A percentile compares a stretch with the other conserved stretches of the same genome.
Evolutionary conservation across 768 basidiomycete species (phyloP).

Genomic region (Leccinum truebloodii): DNA sequence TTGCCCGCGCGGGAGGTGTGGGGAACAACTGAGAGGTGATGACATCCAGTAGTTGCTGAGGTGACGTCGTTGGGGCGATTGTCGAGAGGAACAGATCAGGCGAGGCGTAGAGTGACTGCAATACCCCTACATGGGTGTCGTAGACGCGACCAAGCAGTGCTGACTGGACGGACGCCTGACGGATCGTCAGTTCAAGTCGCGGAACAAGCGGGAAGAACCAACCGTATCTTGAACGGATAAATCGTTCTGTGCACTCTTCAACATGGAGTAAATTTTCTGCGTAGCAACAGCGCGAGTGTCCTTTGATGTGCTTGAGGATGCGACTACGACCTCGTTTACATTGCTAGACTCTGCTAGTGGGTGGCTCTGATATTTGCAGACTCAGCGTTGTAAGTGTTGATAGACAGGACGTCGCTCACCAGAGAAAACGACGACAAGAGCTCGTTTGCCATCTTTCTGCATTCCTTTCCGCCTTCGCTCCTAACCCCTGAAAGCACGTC

Average conservation of each 20-base stretch:
- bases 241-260: conserved; percentile 22
- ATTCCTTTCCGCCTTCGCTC: conserved; percentile 29
- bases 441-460: conserved; percentile 49
- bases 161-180: conserved; percentile 56
- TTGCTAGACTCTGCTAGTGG: conserved; percentile 27
- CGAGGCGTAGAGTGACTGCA: conserved; percentile 66
- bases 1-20: conserved; percentile 48
- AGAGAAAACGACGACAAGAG: conserved; percentile 60
- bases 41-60: conserved; percentile 25
- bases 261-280: conserved; percentile 49
- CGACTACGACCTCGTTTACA: conserved; percentile 49
- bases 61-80: conserved; percentile 13
- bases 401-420: conserved; percentile 34
- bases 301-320: conserved; percentile 62
- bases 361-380: conserved; percentile 19
- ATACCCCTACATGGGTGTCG: conserved; percentile 60
- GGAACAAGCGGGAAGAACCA: not conserved
- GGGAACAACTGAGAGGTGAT: conserved; percentile 29
- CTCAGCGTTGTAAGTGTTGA: not conserved
- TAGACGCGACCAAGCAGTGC: conserved; percentile 69
- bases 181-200: conserved; percentile 6
- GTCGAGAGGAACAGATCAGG: conserved; percentile 47
- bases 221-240: conserved; percentile 41
- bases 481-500: conserved; percentile 33
- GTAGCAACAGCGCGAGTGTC: conserved; percentile 62